Percentiles rank a stretch among this genome's conserved stretches.
These are phyloP conservation scores for Aspergillus sp. DNA, from an alignment of 2,329 filamentous ascomycete genomes.

Conservation along the genomic window DNA sequence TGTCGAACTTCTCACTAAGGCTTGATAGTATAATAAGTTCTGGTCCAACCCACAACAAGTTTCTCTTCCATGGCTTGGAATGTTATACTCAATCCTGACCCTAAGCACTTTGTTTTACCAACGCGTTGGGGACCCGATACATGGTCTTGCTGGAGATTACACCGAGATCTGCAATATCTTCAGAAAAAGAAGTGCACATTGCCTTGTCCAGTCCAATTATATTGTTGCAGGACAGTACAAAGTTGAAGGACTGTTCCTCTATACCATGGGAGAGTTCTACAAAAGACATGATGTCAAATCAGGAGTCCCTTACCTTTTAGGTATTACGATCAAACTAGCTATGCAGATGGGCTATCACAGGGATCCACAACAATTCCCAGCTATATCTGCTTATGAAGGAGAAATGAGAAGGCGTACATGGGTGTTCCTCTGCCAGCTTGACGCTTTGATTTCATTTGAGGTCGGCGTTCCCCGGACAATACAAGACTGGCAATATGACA, in stretches of 20 bases:
- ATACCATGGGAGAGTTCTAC: conserved; percentile 31
- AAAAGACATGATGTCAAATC: conserved; percentile 42
- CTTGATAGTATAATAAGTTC: conserved; percentile 30
- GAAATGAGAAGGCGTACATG: conserved; percentile 52
- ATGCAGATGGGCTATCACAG: conserved; percentile 64
- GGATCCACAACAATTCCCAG: conserved; percentile 55
- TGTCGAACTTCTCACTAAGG: background rate
- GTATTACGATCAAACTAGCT: conserved; percentile 58
- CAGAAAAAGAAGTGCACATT: conserved; percentile 46
- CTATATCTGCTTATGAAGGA: conserved; percentile 55
- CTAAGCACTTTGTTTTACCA: conserved; percentile 27
- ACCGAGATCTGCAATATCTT: conserved; percentile 41
- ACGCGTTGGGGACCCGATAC: conserved; percentile 25
- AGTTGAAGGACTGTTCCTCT: conserved; percentile 31
- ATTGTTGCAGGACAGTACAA: conserved; percentile 33
- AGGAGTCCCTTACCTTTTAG: conserved; percentile 56
- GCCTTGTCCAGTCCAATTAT: conserved; percentile 36
- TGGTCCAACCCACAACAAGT: conserved; percentile 28
- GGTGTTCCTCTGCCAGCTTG: conserved; percentile 52
- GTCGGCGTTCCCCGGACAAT: conserved; percentile 64
- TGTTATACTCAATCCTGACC: conserved; percentile 30
- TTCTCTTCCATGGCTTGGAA: conserved; percentile 32
- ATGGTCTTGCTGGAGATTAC: conserved; percentile 16
- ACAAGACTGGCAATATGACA: conserved; percentile 61
- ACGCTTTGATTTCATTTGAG: conserved; percentile 62